Percentiles rank a stretch among this genome's conserved stretches.
phyloP scores from a whole-genome alignment of 805 yeast species.

The Wickerhamomyces bisporus region DNA sequence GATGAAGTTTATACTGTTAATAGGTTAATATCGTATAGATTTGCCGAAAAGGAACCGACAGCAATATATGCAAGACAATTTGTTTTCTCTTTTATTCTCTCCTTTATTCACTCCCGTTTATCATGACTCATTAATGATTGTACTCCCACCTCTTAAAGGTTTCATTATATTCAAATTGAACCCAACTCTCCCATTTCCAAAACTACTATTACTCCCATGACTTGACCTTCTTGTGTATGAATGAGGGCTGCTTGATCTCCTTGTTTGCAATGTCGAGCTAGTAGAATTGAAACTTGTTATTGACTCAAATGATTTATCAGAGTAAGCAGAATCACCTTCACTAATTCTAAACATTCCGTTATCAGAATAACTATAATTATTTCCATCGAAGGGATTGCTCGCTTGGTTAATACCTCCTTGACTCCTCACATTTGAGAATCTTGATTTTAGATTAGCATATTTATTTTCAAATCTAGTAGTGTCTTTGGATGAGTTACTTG shows the following conservation, averaged over 20 bases:
- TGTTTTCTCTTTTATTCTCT: too few species aligned
- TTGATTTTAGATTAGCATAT: constrained; percentile 25
- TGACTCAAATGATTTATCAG: constrained; percentile 1
- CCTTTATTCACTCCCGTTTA: too few species aligned
- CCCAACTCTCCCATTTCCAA: constrained; percentile 31
- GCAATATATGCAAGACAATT: too few species aligned
- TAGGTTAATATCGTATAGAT: too few species aligned
- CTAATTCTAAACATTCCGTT: constrained; percentile 6
- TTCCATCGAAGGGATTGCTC: constrained; percentile 5
- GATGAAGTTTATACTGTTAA: too few species aligned
- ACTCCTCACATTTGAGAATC: constrained; percentile 22
- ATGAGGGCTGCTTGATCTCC: background rate
- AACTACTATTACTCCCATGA: constrained; percentile 1
- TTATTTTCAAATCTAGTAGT: constrained; percentile 37
- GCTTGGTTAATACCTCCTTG: constrained; percentile 1
- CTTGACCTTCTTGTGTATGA: constrained; percentile 5
- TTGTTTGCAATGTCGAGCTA: too few species aligned
- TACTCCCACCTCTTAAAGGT: constrained; percentile 45
- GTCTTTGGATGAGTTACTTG: constrained; percentile 34
- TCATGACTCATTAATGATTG: constrained; percentile 4
- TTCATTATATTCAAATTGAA: constrained; percentile 56
- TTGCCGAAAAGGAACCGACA: too few species aligned
- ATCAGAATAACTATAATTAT: constrained; percentile 1
- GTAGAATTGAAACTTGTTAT: background rate
- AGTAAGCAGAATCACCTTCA: constrained; percentile 2